These are phyloP conservation scores for Schrenkiella parvula DNA, from an alignment of 345 rosid genomes.

Conservation along the genomic window DNA sequence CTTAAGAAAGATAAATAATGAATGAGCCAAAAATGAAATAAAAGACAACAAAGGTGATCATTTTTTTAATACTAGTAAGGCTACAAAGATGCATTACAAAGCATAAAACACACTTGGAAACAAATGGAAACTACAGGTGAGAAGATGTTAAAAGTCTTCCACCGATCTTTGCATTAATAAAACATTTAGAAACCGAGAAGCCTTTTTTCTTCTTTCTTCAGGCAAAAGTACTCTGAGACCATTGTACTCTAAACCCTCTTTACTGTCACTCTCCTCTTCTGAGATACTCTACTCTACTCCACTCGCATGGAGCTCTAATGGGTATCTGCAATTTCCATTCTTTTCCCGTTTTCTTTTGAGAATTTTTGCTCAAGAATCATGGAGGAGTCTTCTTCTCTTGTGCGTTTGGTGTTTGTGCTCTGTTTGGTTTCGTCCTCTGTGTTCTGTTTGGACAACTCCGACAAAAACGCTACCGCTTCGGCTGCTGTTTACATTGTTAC, in stretches of 20 bases:
- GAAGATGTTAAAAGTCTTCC: conserved; percentile 28
- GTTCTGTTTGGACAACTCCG: conserved; percentile 31
- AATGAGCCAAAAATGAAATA: conserved; percentile 2
- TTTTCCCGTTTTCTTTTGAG: conserved; percentile 22
- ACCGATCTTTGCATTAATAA: conserved; percentile 31
- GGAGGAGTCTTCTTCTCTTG: conserved; percentile 16
- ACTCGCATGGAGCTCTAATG: conserved; percentile 35
- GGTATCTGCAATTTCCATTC: conserved; percentile 21
- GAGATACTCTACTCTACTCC: background rate
- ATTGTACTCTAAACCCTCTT: conserved; percentile 15
- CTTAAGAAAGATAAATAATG: background rate
- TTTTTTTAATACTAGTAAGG: background rate
- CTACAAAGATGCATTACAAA: conserved; percentile 14
- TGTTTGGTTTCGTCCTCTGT: conserved; percentile 34
- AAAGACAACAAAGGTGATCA: conserved; percentile 16
- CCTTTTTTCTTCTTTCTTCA: conserved; percentile 18
- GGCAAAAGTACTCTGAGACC: conserved; percentile 18
- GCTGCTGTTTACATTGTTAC: conserved; percentile 78
- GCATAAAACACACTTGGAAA: conserved; percentile 28
- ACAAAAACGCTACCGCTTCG: conserved; percentile 37
- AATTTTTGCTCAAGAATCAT: conserved; percentile 22
- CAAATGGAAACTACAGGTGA: conserved; percentile 26
- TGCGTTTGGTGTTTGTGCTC: conserved; percentile 25
- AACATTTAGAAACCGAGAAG: conserved; percentile 23
- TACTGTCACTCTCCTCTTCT: conserved; percentile 11